A percentile compares a stretch with the other conserved stretches of the same genome.
These are phyloP conservation scores for Erucastrum elatum DNA, from an alignment of 345 rosid species.

Conservation along the genomic window DNA sequence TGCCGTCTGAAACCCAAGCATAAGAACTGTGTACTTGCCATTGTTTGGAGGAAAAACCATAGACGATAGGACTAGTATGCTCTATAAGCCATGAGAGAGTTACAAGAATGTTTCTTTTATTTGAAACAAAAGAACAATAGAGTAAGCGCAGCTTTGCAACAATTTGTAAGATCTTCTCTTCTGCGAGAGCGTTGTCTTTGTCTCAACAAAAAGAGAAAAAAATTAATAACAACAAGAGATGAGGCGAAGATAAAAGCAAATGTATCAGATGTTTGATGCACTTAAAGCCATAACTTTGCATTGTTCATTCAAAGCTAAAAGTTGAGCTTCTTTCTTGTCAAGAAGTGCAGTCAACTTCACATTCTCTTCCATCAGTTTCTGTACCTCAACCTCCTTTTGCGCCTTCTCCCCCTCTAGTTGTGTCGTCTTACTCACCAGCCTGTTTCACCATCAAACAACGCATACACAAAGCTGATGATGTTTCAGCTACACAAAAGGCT, in stretches of 20 bases:
- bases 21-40: too few species aligned
- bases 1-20: too few species aligned
- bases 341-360: conserved; percentile 78
- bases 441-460: conserved; percentile 40
- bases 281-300: conserved; percentile 95
- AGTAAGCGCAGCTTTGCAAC: conserved; percentile 3
- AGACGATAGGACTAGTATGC: too few species aligned
- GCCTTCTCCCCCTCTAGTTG: conserved; percentile 85
- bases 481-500: too few species aligned
- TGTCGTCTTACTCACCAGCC: conserved; percentile 77
- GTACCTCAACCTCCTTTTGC: conserved; percentile 87
- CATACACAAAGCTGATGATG: neutral
- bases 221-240: neutral
- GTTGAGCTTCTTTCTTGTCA: conserved; percentile 96
- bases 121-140: conserved; percentile 9
- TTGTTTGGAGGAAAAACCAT: too few species aligned
- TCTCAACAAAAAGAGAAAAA: conserved; percentile 14
- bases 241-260: neutral
- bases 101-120: conserved; percentile 29
- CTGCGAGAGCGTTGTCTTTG: conserved; percentile 22
- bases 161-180: conserved; percentile 18
- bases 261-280: conserved; percentile 54
- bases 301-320: conserved; percentile 90
- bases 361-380: conserved; percentile 91
- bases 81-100: neutral